Base-by-base conservation (phyloP, 306 rosid genomes). In the Cicer judaicum region DNA sequence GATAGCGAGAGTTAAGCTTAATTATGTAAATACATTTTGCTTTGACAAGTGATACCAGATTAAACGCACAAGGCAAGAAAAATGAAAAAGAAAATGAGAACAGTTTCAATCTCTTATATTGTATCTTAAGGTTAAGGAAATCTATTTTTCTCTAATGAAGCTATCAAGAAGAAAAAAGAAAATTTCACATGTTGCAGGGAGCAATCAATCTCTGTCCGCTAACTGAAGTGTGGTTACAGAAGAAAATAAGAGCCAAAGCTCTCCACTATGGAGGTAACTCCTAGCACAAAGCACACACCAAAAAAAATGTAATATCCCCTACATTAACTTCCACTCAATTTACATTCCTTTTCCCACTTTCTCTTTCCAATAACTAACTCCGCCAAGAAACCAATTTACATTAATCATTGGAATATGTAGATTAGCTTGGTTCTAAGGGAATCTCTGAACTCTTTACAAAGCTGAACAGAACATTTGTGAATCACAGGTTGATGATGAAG, bases 361-460 rank as follows among this genome's bases (percentile, higher is more conserved):
- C 36, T 16, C 53, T 64, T 6, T 64, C 39, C 39, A 6, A 38
- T 64, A 41, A 42, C 38, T 42, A 14, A 42, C 53, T 64, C 53
- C 10, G 2, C 70, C 14, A 10, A 42, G 14, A 29, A 71, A 34
- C 48, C 47, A 14, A 64, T 12, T 63, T 12, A 60, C 38, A 65
- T n/a, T 59, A 75, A 57, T 42, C 70, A 76, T 53, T 59, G 73
- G 73, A 44, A 43, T 36, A 59, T n/a, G 48, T 34, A 52, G 55
- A 70, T 41, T 59, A 65, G 29, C 56, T 55, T 53, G 60, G 46
- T 68, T 65, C 66, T 39, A 57, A 55, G 70, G 43, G 43, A 63
- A 64, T 36, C 64, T 61, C 78, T 68, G 18, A 6, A 48, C 47
- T 15, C 43, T 55, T 70, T 24, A 21, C 70, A 64, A 47, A 59